Conservation (phyloP, 2,329 filamentous ascomycete species). For the Penicillium sp. region DNA sequence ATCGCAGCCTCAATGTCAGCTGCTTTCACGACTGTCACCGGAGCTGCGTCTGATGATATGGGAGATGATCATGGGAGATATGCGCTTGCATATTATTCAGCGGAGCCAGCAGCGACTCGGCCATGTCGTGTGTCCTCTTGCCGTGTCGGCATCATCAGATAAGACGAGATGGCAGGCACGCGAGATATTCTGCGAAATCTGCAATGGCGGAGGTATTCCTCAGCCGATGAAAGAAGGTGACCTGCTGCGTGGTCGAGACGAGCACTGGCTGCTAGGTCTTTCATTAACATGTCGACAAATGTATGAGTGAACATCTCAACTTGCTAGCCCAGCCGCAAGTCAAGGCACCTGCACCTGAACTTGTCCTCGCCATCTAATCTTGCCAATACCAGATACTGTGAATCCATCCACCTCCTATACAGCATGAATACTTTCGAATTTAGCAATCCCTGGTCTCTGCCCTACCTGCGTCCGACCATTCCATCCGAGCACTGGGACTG, state of each 20-base stretch:
- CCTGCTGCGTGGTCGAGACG: background rate
- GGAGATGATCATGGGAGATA: slow-evolving; percentile 30
- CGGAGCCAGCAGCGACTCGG: slow-evolving; percentile 28
- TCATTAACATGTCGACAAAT: slow-evolving; percentile 35
- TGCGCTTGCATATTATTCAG: slow-evolving; percentile 36
- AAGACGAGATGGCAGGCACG: background rate
- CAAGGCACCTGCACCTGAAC: too few species aligned
- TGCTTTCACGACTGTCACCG: slow-evolving; percentile 31
- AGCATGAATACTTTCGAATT: slow-evolving; percentile 35
- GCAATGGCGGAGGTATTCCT: slow-evolving; percentile 25
- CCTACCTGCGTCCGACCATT: slow-evolving; percentile 35
- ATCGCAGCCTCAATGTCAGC: slow-evolving; percentile 23
- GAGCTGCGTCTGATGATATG: slow-evolving; percentile 37
- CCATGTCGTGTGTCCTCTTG: slow-evolving; percentile 29
- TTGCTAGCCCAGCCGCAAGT: too few species aligned
- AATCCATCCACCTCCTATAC: slow-evolving; percentile 35
- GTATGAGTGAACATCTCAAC: slow-evolving; percentile 21
- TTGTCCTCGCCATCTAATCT: too few species aligned
- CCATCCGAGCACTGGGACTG: slow-evolving; percentile 25
- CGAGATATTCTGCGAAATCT: slow-evolving; percentile 29
- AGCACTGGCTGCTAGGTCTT: slow-evolving; percentile 24
- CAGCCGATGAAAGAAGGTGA: slow-evolving; percentile 25
- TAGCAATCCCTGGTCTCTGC: slow-evolving; percentile 38
- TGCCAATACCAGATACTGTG: slow-evolving; percentile 27
- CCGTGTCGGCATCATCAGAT: background rate